Conservation (phyloP, 805 yeast genomes). For the Starmerella potacharoeniae region DNA sequence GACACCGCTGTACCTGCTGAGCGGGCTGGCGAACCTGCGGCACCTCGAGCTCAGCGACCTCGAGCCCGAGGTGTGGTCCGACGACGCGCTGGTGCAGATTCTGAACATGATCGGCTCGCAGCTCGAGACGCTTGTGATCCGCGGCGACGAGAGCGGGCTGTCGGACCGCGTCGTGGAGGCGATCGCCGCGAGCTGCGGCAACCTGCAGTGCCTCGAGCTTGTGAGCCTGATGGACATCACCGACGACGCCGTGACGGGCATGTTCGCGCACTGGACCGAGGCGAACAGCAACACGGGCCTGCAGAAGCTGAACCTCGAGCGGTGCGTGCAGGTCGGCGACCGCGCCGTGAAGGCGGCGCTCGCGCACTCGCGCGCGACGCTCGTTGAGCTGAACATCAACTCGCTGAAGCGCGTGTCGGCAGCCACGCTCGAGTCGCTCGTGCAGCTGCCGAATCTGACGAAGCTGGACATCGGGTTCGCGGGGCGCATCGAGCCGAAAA, state of each 20-base stretch:
- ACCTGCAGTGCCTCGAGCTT: conserved; percentile 47
- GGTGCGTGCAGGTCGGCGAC: conserved; percentile 59
- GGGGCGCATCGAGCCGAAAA: conserved; percentile 58
- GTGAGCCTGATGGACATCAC: conserved; percentile 52
- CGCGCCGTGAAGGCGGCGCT: conserved; percentile 48
- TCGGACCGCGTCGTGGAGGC: conserved; percentile 41
- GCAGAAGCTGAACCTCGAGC: conserved; percentile 45
- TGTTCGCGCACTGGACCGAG: conserved; percentile 45
- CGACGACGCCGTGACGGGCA: conserved; percentile 48
- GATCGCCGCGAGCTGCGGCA: conserved; percentile 40
- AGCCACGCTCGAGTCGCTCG: conserved; percentile 25
- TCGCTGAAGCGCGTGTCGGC: conserved; percentile 51
- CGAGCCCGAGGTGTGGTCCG: conserved; percentile 48
- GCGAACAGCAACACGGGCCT: conserved; percentile 38
- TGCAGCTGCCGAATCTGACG: conserved; percentile 47
- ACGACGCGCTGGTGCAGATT: conserved; percentile 52
- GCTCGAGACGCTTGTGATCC: conserved; percentile 46
- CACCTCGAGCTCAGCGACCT: conserved; percentile 62
- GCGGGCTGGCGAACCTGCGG: conserved; percentile 43
- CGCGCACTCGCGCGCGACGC: conserved; percentile 49
- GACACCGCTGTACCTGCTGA: conserved; percentile 48
- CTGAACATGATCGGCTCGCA: conserved; percentile 43
- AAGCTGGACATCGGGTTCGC: conserved; percentile 72
- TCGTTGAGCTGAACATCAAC: conserved; percentile 62
- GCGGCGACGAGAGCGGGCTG: conserved; percentile 54